Base-by-base conservation (phyloP, 2,329 filamentous ascomycete genomes). In the Claviceps cyperi region DNA sequence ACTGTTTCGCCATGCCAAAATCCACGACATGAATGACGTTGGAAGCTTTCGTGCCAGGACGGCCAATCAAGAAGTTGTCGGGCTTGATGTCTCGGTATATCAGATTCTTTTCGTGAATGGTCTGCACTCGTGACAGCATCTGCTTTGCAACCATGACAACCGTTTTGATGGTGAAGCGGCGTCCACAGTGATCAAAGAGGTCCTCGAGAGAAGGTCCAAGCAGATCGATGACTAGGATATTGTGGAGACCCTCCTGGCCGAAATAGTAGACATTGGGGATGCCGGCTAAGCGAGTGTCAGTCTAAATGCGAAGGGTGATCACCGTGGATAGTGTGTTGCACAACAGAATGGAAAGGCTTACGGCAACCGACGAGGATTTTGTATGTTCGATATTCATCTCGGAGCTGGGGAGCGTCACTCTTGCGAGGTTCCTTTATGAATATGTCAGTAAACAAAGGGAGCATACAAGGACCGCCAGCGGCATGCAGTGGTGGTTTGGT, bases 11-110 rank as follows among this genome's bases (percentile, higher is more conserved):
- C 92, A 98, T 97, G 61, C 92, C 92, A 62, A 98, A 98, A 68
- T 98, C 92, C 61, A 98, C 90, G 38, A 97, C 92, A 64, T 98
- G 91, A 58, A 98, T 96, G 51, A 97, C 89, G 66, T 96, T 97
- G 62, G 90, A 86, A n/a, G 86, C 79, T 72, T 97, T 97, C 53
- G 89, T 90, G 60, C 83, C 84, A 0, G 89, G 89, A 46, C 91
- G 97, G 55, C 91, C 91, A 90, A 97, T 96, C 49, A 97, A 77
- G 74, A 98, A 98, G 79, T 98, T 98, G 77, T 98, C 92, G 38
- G 92, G 92, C 78, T 98, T 98, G 76, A 98, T 98, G 69, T 98
- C 92, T 71, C 92, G 90, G 74, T 98, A 92, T 67, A 98, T 97
- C 70, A 98, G 97, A 9, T 89, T 96, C 73, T 98, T 97, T 75